A percentile compares a stretch with the other conserved stretches of the same genome.
Conservation (phyloP, 352 stramenopile species). For the Phytophthora rubi region DNA sequence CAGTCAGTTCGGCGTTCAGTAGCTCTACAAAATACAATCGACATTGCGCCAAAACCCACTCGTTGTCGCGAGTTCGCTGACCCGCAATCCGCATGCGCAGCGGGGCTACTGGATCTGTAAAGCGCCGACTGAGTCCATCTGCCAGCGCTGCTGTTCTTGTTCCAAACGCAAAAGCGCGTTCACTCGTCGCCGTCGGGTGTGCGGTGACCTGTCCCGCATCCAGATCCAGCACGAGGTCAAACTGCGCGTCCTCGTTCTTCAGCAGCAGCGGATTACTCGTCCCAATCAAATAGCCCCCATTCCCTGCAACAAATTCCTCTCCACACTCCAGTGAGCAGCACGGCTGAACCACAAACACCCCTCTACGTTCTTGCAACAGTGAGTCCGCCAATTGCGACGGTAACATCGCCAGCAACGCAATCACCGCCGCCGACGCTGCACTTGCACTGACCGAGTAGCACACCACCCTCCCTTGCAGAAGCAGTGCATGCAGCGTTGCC, state of each 20-base stretch:
- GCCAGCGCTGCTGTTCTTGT: constrained; percentile 44
- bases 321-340: constrained; percentile 44
- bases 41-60: constrained; percentile 70
- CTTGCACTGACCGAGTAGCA: constrained; percentile 74
- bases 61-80: constrained; percentile 44
- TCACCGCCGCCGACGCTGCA: constrained; percentile 54
- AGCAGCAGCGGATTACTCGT: constrained; percentile 61
- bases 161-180: constrained; percentile 64
- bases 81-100: constrained; percentile 30
- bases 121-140: constrained; percentile 23
- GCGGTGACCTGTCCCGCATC: constrained; percentile 60
- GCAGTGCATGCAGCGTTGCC: constrained; percentile 66
- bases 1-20: constrained; percentile 46
- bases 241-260: constrained; percentile 46
- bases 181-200: constrained; percentile 53
- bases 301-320: constrained; percentile 34
- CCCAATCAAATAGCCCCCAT: constrained; percentile 61
- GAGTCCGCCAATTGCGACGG: constrained; percentile 44
- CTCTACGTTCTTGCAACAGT: constrained; percentile 28
- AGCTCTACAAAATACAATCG: constrained; percentile 72
- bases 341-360: constrained; percentile 55
- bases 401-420: constrained; percentile 62
- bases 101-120: constrained; percentile 29
- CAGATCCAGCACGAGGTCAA: constrained; percentile 74
- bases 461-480: constrained; percentile 80